Percentiles rank a stretch among this genome's conserved stretches.
Evolutionary conservation across 257 asterid species (phyloP).

Genomic region (Avicennia marina): DNA sequence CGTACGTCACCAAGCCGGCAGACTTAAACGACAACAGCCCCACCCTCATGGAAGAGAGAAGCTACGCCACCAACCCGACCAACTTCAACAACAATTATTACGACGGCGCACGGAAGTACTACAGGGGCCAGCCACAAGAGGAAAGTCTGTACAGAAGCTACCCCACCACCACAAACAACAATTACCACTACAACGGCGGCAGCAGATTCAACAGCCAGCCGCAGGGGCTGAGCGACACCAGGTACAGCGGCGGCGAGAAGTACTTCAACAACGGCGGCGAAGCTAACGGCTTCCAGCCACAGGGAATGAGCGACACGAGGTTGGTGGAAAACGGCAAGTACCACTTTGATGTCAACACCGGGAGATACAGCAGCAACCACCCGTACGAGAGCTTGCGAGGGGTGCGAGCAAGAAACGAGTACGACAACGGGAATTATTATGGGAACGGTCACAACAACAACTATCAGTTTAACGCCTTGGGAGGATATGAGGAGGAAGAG

Average conservation of each 20-base stretch:
- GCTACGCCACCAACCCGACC: slow-evolving; percentile 7
- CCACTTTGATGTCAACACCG: slow-evolving; percentile 33
- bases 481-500: neutral
- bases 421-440: slow-evolving; percentile 24
- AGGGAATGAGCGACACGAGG: slow-evolving; percentile 88
- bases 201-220: slow-evolving; percentile 31
- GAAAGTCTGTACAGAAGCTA: slow-evolving; percentile 4
- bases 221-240: slow-evolving; percentile 11
- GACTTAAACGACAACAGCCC: slow-evolving; percentile 10
- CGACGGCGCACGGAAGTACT: slow-evolving; percentile 5
- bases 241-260: slow-evolving; percentile 4
- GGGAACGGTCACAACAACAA: too few species aligned
- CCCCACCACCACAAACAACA: slow-evolving; percentile 10
- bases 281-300: slow-evolving; percentile 31
- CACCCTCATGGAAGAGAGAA: slow-evolving; percentile 2
- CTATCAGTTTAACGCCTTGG: too few species aligned
- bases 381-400: slow-evolving; percentile 37
- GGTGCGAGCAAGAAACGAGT: slow-evolving; percentile 10
- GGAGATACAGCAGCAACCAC: slow-evolving; percentile 35
- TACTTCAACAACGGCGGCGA: slow-evolving; percentile 21
- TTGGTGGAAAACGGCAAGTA: slow-evolving; percentile 62
- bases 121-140: slow-evolving; percentile 20
- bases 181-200: slow-evolving; percentile 21
- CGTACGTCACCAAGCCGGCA: slow-evolving; percentile 53
- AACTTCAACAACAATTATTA: slow-evolving; percentile 1